A percentile compares a stretch with the other conserved stretches of the same genome.
These are phyloP conservation scores for Clathrus columnatus DNA, from an alignment of 768 basidiomycete genomes.

Conservation along the genomic window DNA sequence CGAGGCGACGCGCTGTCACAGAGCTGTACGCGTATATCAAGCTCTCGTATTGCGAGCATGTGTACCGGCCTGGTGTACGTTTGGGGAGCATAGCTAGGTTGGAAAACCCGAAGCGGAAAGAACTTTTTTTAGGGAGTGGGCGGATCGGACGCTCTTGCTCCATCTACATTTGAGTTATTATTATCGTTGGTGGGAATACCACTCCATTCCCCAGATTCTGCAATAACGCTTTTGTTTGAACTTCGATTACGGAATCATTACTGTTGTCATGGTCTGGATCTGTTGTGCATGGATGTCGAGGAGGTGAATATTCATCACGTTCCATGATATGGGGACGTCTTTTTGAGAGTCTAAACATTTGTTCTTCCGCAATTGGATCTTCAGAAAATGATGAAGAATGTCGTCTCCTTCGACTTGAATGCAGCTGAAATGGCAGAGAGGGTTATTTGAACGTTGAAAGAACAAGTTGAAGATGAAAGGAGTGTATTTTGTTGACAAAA, in stretches of 20 bases:
- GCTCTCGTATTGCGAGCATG: too few species aligned
- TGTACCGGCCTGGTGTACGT: too few species aligned
- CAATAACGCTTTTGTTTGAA: background rate
- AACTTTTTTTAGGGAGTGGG: conserved; percentile 41
- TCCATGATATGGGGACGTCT: conserved; percentile 9
- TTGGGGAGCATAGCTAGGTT: conserved; percentile 26
- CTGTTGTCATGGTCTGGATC: background rate
- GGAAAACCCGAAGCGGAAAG: background rate
- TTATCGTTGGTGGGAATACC: background rate
- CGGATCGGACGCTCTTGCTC: conserved; percentile 47
- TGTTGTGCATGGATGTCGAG: background rate
- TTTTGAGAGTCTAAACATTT: conserved; percentile 2
- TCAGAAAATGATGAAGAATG: conserved; percentile 11
- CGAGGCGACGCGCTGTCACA: too few species aligned
- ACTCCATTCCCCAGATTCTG: conserved; percentile 1
- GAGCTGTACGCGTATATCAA: too few species aligned
- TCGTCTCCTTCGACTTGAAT: conserved; percentile 8
- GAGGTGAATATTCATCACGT: background rate
- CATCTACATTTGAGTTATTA: background rate
- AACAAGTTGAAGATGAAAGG: background rate
- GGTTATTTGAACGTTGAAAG: background rate
- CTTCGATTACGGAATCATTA: background rate
- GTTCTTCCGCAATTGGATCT: conserved; percentile 9
- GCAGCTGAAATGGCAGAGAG: background rate
- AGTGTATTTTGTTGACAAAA: too few species aligned